Conservation (phyloP, 495 filamentous ascomycete genomes). For the Saxophila tyrrhenica region DNA sequence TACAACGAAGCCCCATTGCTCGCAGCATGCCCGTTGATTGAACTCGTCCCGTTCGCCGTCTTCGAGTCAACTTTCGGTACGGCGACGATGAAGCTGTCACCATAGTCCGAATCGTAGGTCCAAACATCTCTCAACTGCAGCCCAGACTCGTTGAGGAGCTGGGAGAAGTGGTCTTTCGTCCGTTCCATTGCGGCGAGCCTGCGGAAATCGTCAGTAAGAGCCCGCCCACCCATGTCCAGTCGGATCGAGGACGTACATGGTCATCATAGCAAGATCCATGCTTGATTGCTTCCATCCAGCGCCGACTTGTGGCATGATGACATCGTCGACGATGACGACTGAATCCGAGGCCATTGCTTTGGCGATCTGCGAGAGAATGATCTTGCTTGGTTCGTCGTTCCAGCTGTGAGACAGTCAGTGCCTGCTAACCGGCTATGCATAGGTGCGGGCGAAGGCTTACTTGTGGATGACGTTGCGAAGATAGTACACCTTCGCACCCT, state of each 20-base stretch:
- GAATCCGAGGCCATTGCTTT: neutral
- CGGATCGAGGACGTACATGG: neutral
- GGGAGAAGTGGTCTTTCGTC: neutral
- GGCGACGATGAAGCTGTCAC: conserved; percentile 1
- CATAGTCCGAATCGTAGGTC: conserved; percentile 1
- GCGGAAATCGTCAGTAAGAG: no score
- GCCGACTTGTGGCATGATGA: neutral
- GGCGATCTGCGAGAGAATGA: neutral
- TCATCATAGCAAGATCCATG: conserved; percentile 3
- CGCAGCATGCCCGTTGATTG: neutral
- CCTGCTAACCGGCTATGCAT: no score
- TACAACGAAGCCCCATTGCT: no score
- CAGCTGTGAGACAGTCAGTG: neutral
- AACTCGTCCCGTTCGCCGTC: no score
- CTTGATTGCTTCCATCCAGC: conserved; percentile 1
- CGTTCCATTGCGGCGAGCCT: neutral
- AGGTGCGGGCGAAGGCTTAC: no score
- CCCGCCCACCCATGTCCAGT: no score
- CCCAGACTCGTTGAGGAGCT: neutral
- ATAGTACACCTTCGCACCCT: conserved; percentile 1
- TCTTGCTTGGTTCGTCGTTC: conserved; percentile 4
- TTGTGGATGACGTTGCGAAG: conserved; percentile 2
- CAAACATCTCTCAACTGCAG: neutral
- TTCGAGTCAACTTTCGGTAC: no score
- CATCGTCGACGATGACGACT: conserved; percentile 3